These are phyloP conservation scores for Bruguiera gymnorhiza DNA, from an alignment of 345 rosid genomes.

Conservation along the genomic window DNA sequence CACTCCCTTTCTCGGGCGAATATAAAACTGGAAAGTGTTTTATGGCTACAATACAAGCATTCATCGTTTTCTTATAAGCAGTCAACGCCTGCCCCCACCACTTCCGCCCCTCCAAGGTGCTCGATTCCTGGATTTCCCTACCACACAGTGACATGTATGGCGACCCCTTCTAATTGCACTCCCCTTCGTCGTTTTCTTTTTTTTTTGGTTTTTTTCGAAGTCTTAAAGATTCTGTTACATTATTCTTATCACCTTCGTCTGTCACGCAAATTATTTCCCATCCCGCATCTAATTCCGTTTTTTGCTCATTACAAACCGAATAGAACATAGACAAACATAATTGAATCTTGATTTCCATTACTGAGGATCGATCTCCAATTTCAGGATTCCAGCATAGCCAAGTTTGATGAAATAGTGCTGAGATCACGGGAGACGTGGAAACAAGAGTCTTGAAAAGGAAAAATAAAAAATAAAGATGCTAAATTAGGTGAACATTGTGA, in stretches of 20 bases:
- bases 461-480: background rate
- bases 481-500: slow-evolving; percentile 13
- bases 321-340: too few relatives aligned
- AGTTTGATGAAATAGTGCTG: slow-evolving; percentile 4
- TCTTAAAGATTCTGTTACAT: too few relatives aligned
- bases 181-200: too few relatives aligned
- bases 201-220: too few relatives aligned
- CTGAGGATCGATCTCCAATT: too few relatives aligned
- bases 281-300: too few relatives aligned
- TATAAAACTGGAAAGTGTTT: background rate
- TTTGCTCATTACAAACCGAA: too few relatives aligned
- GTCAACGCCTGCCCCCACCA: slow-evolving; percentile 26
- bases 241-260: too few relatives aligned
- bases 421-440: slow-evolving; percentile 23
- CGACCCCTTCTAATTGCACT: too few relatives aligned
- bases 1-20: background rate
- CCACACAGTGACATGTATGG: too few relatives aligned
- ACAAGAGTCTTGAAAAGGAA: background rate
- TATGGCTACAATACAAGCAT: slow-evolving; percentile 11
- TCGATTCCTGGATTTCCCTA: slow-evolving; percentile 14
- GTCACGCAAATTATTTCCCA: too few relatives aligned
- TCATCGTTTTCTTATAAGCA: slow-evolving; percentile 23
- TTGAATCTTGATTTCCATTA: too few relatives aligned
- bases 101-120: slow-evolving; percentile 8
- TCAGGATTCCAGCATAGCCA: slow-evolving; percentile 1